These are phyloP conservation scores for Hemileccinum impolitum DNA, from an alignment of 768 basidiomycete species.

Conservation along the genomic window DNA sequence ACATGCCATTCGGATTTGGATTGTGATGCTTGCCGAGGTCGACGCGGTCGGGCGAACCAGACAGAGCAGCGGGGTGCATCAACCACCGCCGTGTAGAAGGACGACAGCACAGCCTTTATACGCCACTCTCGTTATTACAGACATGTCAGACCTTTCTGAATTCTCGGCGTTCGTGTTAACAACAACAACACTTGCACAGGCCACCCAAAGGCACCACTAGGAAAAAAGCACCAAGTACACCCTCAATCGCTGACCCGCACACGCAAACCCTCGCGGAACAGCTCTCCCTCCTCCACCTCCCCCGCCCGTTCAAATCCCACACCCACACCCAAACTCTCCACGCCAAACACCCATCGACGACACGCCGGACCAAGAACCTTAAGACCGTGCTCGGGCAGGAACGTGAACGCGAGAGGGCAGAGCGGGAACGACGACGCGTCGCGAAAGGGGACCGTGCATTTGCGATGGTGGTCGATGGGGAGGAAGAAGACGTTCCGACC, in stretches of 20 bases:
- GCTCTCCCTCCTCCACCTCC: conserved; percentile 64
- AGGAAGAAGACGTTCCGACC: conserved; percentile 65
- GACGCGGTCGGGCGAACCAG: too few relatives aligned
- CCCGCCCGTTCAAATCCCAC: conserved; percentile 77
- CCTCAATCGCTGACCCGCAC: conserved; percentile 4
- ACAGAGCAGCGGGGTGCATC: too few relatives aligned
- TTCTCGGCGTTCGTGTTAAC: too few relatives aligned
- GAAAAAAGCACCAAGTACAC: conserved; percentile 10
- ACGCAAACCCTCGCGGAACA: conserved; percentile 68
- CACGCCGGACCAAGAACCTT: conserved; percentile 72
- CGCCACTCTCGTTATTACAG: too few relatives aligned
- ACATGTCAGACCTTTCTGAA: too few relatives aligned
- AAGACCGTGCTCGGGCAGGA: conserved; percentile 78
- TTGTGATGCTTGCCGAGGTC: too few relatives aligned
- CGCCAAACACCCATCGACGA: conserved; percentile 18
- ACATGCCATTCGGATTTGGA: too few relatives aligned
- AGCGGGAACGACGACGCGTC: conserved; percentile 57
- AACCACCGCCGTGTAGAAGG: too few relatives aligned
- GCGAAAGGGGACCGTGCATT: conserved; percentile 39
- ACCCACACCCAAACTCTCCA: conserved; percentile 41
- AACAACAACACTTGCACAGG: conserved; percentile 7
- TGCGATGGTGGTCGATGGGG: conserved; percentile 57
- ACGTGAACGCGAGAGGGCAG: conserved; percentile 69
- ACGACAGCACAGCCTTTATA: too few relatives aligned
- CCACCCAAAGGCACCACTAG: conserved; percentile 28